Evolutionary conservation across 495 filamentous ascomycete species (phyloP), one percentile per base, ranked within the genome.

Genomic region (Penicillium canescens): DNA sequence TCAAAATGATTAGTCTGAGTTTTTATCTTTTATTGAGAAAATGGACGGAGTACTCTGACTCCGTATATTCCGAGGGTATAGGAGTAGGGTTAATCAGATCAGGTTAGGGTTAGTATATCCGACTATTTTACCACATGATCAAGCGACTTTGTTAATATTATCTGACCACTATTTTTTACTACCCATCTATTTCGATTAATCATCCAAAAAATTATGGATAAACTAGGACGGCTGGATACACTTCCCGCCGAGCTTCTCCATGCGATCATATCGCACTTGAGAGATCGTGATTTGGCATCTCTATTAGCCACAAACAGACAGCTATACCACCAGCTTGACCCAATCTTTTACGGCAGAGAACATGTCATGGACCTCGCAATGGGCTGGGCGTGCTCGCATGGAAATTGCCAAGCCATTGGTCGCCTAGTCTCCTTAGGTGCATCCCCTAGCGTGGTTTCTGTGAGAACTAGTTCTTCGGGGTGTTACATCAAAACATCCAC

Each of bases 231-330:
- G 38, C 18, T 41, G 16, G 16, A 21, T 3, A 41, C 4, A 21
- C 38, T 41, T 41, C 38, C 38, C 13, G 38, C 38, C 13, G 38
- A 41, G 38, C 16, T 41, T 41, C 38, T 41, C n/a, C 8, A 41
- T 41, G 38, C 3, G 16, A 41, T 41, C 38, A 23, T 41, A 41
- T 41, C 38, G 38, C 38, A 41, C 5, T 41, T 41, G 38, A 21
- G 16, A 41, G 38, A 41, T 41, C 38, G 38, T 41, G 38, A 41
- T 41, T 41, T 41, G 38, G 38, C 38, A 20, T 41, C 38, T 41
- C 16, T 41, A 41, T 41, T 41, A 11, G 38, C 38, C 38, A 23
- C 38, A 41, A 41, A 41, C 38, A 41, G 38, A 41, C 38, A 11
- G 38, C 38, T 41, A 41, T 41, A 41, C 38, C 38, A 41, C 38